Percentiles rank a stretch among this genome's conserved stretches.
phyloP scores from a whole-genome alignment of 805 yeast genomes.

The Candida maltosa region DNA sequence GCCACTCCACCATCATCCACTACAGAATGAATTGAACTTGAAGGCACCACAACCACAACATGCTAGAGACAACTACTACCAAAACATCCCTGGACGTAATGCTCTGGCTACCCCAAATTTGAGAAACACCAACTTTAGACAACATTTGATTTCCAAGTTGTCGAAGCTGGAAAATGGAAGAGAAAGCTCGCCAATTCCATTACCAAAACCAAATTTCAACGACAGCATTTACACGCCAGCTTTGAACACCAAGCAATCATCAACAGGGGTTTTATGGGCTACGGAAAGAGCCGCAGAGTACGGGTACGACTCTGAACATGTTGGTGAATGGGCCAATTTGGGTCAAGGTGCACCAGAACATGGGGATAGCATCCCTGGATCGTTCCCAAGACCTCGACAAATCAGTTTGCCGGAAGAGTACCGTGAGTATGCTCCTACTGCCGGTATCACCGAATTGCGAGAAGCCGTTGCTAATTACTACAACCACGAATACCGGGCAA shows the following conservation, averaged over 20 bases:
- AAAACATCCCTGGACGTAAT: conserved; percentile 10
- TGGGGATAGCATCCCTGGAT: conserved; percentile 55
- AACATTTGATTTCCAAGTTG: conserved; percentile 23
- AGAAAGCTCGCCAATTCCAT: conserved; percentile 46
- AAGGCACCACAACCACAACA: conserved; percentile 22
- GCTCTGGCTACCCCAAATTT: conserved; percentile 10
- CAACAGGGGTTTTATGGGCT: conserved; percentile 65
- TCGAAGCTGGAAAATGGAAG: conserved; percentile 32
- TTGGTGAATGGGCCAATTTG: conserved; percentile 52
- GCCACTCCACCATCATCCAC: conserved; percentile 1
- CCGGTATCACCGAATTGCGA: conserved; percentile 52
- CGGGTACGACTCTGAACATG: conserved; percentile 43
- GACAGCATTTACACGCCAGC: conserved; percentile 53
- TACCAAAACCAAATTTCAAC: conserved; percentile 44
- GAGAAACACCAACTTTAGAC: conserved; percentile 13
- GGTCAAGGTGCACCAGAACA: conserved; percentile 69
- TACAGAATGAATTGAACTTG: conserved; percentile 11
- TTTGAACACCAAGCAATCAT: conserved; percentile 53
- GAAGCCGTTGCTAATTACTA: conserved; percentile 57
- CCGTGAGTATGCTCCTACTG: conserved; percentile 59
- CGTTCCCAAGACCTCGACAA: conserved; percentile 49
- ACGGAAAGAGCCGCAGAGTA: conserved; percentile 59
- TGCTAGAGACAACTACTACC: conserved; percentile 15
- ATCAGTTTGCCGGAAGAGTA: conserved; percentile 46
- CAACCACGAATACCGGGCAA: conserved; percentile 51